Evolutionary conservation across 2,329 filamentous ascomycete genomes (phyloP), one percentile per base, ranked within the genome.

Genomic region (Pseudocercospora eumusae): DNA sequence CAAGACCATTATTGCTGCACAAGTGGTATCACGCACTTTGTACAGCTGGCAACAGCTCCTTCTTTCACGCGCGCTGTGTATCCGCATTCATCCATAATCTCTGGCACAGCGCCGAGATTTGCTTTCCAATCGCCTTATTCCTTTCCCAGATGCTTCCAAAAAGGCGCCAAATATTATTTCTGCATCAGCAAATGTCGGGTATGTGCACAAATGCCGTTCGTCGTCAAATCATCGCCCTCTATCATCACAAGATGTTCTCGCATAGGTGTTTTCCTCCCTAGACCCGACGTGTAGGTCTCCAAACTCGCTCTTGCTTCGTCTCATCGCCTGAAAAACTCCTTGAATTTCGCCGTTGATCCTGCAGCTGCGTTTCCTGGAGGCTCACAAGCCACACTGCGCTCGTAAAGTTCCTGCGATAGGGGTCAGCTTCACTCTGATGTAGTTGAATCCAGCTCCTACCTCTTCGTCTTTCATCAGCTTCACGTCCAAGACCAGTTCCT

Each of bases 381-480:
- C 66, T 81, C 79, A 59, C 86, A 75, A 59, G 83, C 79, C 60
- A 82, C 77, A 69, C 84, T 87, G 65, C 84, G 83, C 50, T 83
- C 81, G 72, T 85, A 86, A 36, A 87, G 77, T 61, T 84, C 83
- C 84, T 87, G 7, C 64, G 3, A 10, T 31, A 11, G 15, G 11
- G 3, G 63, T 72, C 47, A 73, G 67, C 36, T 55, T 61, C 15
- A 20, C 8, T 10, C 40, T 11, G 10, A 52, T 27, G 15, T 13
- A 20, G 21, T 59, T 18, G 9, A 15, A 13, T 28, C 4, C 23
- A 28, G 58, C 25, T 60, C 88, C 79, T 78, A 96, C 93, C 80
- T 97, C 93, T 70, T 96, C 92, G 77, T 96, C 92, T 59, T 87
- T 89, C 49, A 87, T 83, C 78, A 97, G 89, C 71, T 88, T 87